Conservation (phyloP, 1,284 basidiomycete species). For the Ganoderma sinense region DNA sequence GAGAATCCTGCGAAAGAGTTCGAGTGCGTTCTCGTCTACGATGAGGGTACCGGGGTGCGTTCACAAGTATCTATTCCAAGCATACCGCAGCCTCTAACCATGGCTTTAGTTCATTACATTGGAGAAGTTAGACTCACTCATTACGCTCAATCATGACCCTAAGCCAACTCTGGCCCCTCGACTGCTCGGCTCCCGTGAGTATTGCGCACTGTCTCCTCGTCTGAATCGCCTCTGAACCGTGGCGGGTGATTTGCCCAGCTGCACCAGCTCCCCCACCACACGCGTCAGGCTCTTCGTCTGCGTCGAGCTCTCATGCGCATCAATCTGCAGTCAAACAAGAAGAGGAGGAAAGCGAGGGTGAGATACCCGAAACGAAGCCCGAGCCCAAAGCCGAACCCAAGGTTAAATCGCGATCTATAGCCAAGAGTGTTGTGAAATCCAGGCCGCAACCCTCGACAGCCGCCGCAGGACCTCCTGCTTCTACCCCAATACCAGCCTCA, state of each 20-base stretch:
- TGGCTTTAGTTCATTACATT: constrained; percentile 65
- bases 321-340: constrained; percentile 40
- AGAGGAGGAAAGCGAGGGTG: constrained; percentile 46
- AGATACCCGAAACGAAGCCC: constrained; percentile 32
- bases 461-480: not conserved
- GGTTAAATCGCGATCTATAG: constrained; percentile 19
- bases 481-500: not conserved
- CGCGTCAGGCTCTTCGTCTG: constrained; percentile 30
- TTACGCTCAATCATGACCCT: constrained; percentile 60
- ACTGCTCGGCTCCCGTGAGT: constrained; percentile 52
- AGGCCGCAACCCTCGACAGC: not conserved
- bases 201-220: constrained; percentile 32
- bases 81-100: not conserved
- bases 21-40: constrained; percentile 80
- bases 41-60: constrained; percentile 72
- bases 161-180: constrained; percentile 47
- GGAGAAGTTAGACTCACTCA: constrained; percentile 75
- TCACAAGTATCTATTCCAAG: not conserved
- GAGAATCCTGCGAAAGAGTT: constrained; percentile 67
- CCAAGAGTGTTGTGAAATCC: not conserved
- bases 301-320: constrained; percentile 24
- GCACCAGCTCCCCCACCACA: constrained; percentile 31
- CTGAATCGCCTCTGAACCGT: not conserved
- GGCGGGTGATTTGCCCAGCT: constrained; percentile 5
- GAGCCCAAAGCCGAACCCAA: constrained; percentile 6